A percentile compares a stretch with the other conserved stretches of the same genome.
Conservation (phyloP, 2,329 filamentous ascomycete species). For the Fusarium austroafricanum region DNA sequence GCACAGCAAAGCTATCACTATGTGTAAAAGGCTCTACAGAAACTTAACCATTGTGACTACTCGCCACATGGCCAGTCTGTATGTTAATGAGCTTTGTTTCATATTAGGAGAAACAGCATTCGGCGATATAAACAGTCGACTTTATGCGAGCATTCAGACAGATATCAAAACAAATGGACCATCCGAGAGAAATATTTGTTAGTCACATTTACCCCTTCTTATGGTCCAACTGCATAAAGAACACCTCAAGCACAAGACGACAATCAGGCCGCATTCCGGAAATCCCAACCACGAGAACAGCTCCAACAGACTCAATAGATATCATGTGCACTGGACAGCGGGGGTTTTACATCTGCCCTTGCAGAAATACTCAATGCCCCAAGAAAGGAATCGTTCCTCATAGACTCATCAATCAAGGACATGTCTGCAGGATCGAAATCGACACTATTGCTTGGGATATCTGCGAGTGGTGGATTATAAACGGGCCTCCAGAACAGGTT, state of each 20-base stretch:
- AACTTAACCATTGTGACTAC: not conserved
- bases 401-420: conserved; percentile 34
- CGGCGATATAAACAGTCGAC: not conserved
- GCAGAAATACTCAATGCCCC: conserved; percentile 39
- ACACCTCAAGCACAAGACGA: not conserved
- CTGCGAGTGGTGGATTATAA: conserved; percentile 44
- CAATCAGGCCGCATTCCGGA: not conserved
- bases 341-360: conserved; percentile 42
- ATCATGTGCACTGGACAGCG: conserved; percentile 46
- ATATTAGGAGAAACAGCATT: not conserved
- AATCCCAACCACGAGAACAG: not conserved
- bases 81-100: not conserved
- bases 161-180: not conserved
- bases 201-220: not conserved
- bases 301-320: not conserved
- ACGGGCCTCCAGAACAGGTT: conserved; percentile 45
- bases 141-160: not conserved
- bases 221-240: not conserved
- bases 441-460: conserved; percentile 43
- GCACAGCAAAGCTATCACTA: not conserved
- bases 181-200: not conserved
- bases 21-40: not conserved
- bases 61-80: not conserved
- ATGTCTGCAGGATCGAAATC: conserved; percentile 37
- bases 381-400: conserved; percentile 32